Base-by-base conservation (phyloP, 139 green algal species). In the Chlorella sp. region DNA sequence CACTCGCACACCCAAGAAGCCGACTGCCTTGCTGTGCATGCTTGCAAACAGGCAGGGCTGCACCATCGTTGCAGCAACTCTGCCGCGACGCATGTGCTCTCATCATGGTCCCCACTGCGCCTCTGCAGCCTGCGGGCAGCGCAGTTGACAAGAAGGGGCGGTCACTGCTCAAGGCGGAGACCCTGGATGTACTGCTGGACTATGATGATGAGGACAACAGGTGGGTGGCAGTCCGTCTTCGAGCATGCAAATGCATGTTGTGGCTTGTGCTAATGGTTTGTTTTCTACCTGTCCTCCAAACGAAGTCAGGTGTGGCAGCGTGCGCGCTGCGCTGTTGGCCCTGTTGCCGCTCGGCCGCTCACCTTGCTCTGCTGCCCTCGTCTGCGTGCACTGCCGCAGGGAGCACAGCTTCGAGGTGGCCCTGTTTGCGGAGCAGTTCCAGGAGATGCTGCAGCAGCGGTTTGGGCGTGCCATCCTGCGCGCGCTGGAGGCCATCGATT, bases 401-500 rank as follows among this genome's bases (percentile, higher is more conserved):
- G 79, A 80, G 81, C 30, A 62, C 34, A 62, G 26, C n/a, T 84
- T 80, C 22, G 76, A 84, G 86, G 54, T 78, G 73, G 84, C 85
- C 24, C n/a, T 94, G 60, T 91, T 93, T 85, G 89, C 85, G 0
- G 92, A 95, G 88, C 30, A 86, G 74, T 90, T 95, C 67, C 65
- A 79, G 70, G 92, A 95, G 88, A 90, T 93, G 89, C 87, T 95
- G 81, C 77, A 91, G 65, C 84, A 87, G 60, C 90, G 90, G 43
- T 95, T 89, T 83, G 92, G 88, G 16, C 83, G 88, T 13, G 90
- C 76, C n/a, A 56, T 95, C 40, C n/a, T 92, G 79, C 87, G 89
- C 36, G 72, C 73, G 28, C 79, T 94, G 46, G 72, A 43, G 34
- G n/a, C 67, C 67, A 78, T 90, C 20, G 83, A 80, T 38, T 19